Evolutionary conservation across 169 alveolate genomes (phyloP), one percentile per base, ranked within the genome.

Genomic region (Plasmodium coatneyi): DNA sequence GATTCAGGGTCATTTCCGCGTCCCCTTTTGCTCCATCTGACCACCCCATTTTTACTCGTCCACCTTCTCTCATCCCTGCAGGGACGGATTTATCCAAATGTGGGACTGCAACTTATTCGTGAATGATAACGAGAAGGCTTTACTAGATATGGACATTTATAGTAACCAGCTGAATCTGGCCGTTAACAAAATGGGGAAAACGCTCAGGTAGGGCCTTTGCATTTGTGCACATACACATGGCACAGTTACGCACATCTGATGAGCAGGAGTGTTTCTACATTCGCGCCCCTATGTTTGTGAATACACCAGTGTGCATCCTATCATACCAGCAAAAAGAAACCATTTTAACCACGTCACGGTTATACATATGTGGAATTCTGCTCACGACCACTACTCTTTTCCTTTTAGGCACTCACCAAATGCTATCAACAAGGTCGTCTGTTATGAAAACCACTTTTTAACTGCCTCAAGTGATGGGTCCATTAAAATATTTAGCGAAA

Each of bases 401-500:
- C 49, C 72, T 32, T 70, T 60, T 83, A 83, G 92, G 71, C 92
- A 83, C 41, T 83, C 92, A 36, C 7, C 92, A 36, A 70, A 36
- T 41, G 54, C 92, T 12, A 83, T 83, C 71, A 83, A 83, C 66
- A 83, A 83, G 71, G 52, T 83, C 32, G 82, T 39, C 7, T 66
- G 82, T 39, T 41, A 83, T 70, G 92, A 83, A 83, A 83, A 70
- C 30, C 72, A 34, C 14, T 83, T 83, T 83, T 66, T 83, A 66
- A 83, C 92, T 39, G 92, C 82, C 12, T 83, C 92, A 10, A 70
- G 82, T 41, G 92, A 83, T 19, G 92, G 92, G 54, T 83, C 92
- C 43, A 66, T 83, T 30, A 83, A 83, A 41, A 30, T 83, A 22
- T 83, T 83, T 52, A 70, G 39, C 36, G 92, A 83, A 71, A 83